These are phyloP conservation scores for Fusarium sp. DNA, from an alignment of 2,329 filamentous ascomycete species.

Conservation along the genomic window DNA sequence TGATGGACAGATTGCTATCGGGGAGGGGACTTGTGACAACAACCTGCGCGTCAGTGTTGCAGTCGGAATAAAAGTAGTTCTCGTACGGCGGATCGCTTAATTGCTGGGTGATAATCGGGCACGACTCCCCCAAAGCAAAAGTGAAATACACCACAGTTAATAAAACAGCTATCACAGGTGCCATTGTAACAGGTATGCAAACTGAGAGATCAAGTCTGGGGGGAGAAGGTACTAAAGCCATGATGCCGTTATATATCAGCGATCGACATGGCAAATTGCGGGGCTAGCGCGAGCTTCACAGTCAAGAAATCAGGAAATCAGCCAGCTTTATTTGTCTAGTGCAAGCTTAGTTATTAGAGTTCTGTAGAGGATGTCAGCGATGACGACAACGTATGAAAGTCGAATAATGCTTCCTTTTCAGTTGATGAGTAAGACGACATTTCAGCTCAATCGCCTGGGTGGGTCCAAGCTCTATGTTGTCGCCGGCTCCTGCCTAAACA, in stretches of 20 bases:
- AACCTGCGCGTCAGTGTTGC: slow-evolving; percentile 67
- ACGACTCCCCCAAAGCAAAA: neutral
- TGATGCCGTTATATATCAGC: neutral
- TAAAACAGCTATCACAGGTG: neutral
- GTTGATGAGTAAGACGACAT: neutral
- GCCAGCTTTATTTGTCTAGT: neutral
- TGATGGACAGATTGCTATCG: slow-evolving; percentile 64
- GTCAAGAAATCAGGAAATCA: slow-evolving; percentile 15
- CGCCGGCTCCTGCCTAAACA: neutral
- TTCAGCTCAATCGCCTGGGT: neutral
- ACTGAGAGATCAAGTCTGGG: neutral
- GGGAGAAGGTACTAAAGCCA: neutral
- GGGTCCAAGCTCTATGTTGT: neutral
- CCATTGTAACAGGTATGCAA: neutral
- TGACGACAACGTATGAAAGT: neutral
- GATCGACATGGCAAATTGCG: slow-evolving; percentile 9
- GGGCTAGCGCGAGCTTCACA: neutral
- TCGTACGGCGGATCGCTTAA: slow-evolving; percentile 69
- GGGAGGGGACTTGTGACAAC: slow-evolving; percentile 68
- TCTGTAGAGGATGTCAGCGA: neutral
- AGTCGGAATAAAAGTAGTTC: slow-evolving; percentile 75
- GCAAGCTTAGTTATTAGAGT: neutral
- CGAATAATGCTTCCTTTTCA: neutral
- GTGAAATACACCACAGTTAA: neutral
- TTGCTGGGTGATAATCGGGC: slow-evolving; percentile 22